Percentiles rank a stretch among this genome's conserved stretches.
phyloP scores from a whole-genome alignment of 192 early-diverging fungal species.

The Physocladia obscura region DNA sequence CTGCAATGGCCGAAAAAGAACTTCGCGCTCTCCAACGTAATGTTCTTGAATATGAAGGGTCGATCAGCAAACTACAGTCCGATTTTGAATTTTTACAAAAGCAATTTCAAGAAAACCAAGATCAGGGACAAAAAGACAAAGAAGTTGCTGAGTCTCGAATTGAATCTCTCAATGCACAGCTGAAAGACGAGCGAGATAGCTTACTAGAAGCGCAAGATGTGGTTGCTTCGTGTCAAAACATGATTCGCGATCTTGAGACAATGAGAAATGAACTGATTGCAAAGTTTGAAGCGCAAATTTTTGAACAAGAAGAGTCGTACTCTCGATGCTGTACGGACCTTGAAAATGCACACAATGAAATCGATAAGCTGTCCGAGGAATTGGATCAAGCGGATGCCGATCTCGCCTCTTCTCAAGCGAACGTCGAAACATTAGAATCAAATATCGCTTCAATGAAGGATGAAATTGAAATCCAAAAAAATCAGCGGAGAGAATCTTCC shows the following conservation, averaged over 20 bases:
- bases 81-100: constrained; percentile 15
- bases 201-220: constrained; percentile 20
- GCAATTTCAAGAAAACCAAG: background rate
- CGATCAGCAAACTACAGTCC: constrained; percentile 10
- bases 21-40: constrained; percentile 19
- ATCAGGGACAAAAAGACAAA: background rate
- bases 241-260: constrained; percentile 21
- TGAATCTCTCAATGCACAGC: constrained; percentile 2
- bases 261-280: constrained; percentile 12
- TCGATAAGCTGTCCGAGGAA: constrained; percentile 13
- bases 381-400: constrained; percentile 9
- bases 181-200: constrained; percentile 11
- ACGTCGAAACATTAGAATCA: constrained; percentile 2
- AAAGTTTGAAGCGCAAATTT: constrained; percentile 18
- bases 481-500: constrained; percentile 13
- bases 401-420: background rate
- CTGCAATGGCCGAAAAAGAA: constrained; percentile 20
- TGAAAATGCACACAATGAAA: constrained; percentile 1
- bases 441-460: constrained; percentile 11
- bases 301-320: constrained; percentile 6
- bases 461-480: constrained; percentile 15
- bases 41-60: constrained; percentile 15
- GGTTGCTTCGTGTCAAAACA: constrained; percentile 7
- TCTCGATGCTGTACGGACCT: background rate
- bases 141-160: background rate